Percentiles rank a stretch among this genome's conserved stretches.
phyloP scores from a whole-genome alignment of 345 rosid genomes.

The Corchorus olitorius region DNA sequence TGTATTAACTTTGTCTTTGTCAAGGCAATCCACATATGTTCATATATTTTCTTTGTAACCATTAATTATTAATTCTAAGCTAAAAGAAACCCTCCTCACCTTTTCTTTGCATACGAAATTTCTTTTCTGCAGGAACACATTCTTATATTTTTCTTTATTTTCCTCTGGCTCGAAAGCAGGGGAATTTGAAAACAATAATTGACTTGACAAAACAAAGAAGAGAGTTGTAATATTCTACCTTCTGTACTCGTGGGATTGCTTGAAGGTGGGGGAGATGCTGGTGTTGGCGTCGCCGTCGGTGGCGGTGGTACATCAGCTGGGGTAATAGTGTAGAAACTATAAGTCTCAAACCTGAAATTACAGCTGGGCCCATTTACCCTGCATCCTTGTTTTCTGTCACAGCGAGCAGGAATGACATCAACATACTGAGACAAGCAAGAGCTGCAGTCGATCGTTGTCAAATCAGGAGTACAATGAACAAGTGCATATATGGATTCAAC shows the following conservation, averaged over 20 bases:
- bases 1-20: no score
- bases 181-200: neutral
- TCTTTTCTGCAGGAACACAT: neutral
- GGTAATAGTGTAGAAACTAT: conserved; percentile 20
- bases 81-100: no score
- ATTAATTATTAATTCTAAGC: no score
- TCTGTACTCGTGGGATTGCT: neutral
- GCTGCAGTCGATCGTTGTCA: conserved; percentile 17
- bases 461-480: conserved; percentile 47
- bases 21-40: no score
- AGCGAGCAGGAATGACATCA: neutral
- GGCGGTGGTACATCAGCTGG: conserved; percentile 1
- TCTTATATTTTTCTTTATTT: neutral
- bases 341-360: conserved; percentile 32
- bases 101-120: no score
- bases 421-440: conserved; percentile 18
- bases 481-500: no score
- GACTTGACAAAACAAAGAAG: conserved; percentile 7
- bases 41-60: no score
- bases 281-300: neutral
- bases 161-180: no score
- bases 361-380: conserved; percentile 31
- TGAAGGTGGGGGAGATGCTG: conserved; percentile 1
- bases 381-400: conserved; percentile 25
- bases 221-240: neutral